A percentile compares a stretch with the other conserved stretches of the same genome.
Conservation (phyloP, 257 asterid genomes). For the Coffea canephora region DNA sequence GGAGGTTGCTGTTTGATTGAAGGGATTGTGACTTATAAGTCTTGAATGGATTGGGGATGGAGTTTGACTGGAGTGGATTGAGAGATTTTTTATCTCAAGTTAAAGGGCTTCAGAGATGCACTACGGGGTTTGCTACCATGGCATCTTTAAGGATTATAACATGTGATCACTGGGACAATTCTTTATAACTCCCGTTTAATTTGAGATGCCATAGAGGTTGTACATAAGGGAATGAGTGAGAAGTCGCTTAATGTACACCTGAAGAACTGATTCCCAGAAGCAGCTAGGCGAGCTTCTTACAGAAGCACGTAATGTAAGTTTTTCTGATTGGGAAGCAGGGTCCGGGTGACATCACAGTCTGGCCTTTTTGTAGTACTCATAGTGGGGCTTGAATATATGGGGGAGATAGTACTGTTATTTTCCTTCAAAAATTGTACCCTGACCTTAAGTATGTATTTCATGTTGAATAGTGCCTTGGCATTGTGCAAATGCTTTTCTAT, state of each 20-base stretch:
- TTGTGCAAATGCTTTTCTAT: not conserved
- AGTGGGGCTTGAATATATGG: not conserved
- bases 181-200: not conserved
- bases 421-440: not conserved
- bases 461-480: no score
- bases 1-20: not conserved
- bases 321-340: not conserved
- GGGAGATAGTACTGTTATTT: not conserved
- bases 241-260: not conserved
- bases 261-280: constrained; percentile 1
- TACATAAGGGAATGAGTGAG: not conserved
- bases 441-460: no score
- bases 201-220: not conserved
- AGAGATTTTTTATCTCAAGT: not conserved
- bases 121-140: not conserved
- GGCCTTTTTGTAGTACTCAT: not conserved
- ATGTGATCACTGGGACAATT: not conserved
- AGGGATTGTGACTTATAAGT: not conserved
- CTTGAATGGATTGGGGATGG: not conserved
- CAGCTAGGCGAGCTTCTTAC: not conserved
- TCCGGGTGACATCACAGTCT: no score
- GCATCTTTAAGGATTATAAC: not conserved
- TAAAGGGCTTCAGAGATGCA: not conserved
- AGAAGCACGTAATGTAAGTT: not conserved
- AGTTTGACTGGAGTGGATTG: not conserved